Percentiles rank a stretch among this genome's conserved stretches.
phyloP scores from a whole-genome alignment of 2,329 filamentous ascomycete species.

The Xylaria sp. region DNA sequence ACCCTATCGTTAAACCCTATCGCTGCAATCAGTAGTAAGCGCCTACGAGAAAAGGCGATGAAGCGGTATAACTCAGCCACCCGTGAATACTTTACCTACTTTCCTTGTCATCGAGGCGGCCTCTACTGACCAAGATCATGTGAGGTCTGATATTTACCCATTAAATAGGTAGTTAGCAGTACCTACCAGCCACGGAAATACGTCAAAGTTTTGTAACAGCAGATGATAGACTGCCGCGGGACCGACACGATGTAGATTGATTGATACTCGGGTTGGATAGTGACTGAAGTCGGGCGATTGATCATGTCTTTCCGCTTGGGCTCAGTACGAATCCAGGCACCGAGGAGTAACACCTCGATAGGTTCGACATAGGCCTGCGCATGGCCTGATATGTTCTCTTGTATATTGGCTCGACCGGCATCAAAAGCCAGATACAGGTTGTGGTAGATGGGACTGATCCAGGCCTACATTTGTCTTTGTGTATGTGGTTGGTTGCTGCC shows the following conservation, averaged over 20 bases:
- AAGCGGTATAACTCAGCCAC: neutral
- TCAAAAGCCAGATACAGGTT: neutral
- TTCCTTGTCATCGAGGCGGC: neutral
- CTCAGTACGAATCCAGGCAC: slow-evolving; percentile 36
- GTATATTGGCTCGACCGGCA: slow-evolving; percentile 5
- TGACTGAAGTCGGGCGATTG: neutral
- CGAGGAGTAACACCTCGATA: slow-evolving; percentile 35
- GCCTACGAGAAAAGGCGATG: neutral
- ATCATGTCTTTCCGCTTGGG: slow-evolving; percentile 28
- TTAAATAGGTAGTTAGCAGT: neutral
- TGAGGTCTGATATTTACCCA: neutral
- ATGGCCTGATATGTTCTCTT: slow-evolving; percentile 66
- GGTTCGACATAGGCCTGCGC: slow-evolving; percentile 72
- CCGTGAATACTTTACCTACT: neutral
- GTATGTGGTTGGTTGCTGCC: too few species aligned
- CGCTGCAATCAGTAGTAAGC: slow-evolving; percentile 4
- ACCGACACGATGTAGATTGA: neutral
- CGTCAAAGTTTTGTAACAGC: neutral
- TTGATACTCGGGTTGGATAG: neutral
- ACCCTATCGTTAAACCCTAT: neutral
- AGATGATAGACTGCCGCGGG: neutral
- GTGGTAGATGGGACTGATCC: too few species aligned
- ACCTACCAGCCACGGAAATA: neutral
- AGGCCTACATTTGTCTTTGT: too few species aligned
- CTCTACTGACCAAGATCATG: neutral